These are phyloP conservation scores for Backusella parvicylindrica DNA, from an alignment of 192 early-diverging fungal species.

Conservation along the genomic window DNA sequence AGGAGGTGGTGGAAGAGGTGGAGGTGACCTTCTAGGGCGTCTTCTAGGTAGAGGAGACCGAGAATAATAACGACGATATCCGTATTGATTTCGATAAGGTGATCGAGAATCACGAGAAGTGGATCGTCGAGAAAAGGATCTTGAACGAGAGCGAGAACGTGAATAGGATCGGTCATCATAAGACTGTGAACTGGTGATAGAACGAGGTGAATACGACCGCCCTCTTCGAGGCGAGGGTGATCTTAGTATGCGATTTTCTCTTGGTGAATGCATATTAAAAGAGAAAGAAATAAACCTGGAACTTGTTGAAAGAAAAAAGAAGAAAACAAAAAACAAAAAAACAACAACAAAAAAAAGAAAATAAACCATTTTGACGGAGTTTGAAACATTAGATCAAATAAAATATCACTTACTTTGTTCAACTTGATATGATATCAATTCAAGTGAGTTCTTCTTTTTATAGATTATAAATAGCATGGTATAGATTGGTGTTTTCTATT, in stretches of 20 bases:
- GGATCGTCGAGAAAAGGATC: slow-evolving; percentile 17
- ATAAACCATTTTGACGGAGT: too few species aligned
- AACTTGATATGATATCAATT: too few species aligned
- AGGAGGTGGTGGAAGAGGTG: background rate
- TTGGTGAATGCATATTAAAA: background rate
- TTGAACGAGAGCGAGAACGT: slow-evolving; percentile 9
- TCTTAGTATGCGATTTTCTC: background rate
- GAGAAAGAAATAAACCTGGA: background rate
- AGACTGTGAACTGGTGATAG: background rate
- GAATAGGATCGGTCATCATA: slow-evolving; percentile 7
- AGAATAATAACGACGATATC: slow-evolving; percentile 5
- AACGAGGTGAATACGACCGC: background rate
- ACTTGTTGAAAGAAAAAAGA: background rate
- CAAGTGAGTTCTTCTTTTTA: too few species aligned
- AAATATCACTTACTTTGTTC: too few species aligned
- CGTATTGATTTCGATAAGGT: slow-evolving; percentile 12
- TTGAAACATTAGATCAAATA: too few species aligned
- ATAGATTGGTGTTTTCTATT: too few species aligned
- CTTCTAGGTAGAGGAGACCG: background rate
- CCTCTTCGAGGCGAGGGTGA: background rate
- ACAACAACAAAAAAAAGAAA: too few species aligned
- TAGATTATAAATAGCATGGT: too few species aligned
- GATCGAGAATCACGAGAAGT: slow-evolving; percentile 24
- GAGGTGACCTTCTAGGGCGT: slow-evolving; percentile 13
- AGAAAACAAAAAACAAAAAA: too few species aligned